Base-by-base conservation (phyloP, 2,329 filamentous ascomycete species). In the Cytospora piceae region DNA sequence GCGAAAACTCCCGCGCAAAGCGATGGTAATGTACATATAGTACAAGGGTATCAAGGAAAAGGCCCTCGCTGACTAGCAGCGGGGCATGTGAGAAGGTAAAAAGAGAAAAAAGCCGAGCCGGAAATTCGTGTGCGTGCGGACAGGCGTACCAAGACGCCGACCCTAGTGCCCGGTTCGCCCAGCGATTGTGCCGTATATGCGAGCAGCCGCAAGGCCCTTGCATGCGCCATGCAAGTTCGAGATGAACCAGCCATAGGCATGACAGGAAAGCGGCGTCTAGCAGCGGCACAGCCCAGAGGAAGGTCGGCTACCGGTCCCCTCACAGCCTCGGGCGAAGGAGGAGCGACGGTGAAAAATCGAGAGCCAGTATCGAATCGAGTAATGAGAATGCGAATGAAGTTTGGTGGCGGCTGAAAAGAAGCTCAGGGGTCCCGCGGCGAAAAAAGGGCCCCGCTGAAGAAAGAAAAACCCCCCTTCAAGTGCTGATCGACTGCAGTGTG, bases 21-120 rank as follows among this genome's bases (percentile, higher is more conserved):
- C 65, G 65, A 64, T 61, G 61, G 61, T 67, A 39, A 64, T 64
- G 37, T 51, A 54, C 55, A 58, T 52, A 67, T 58, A 49, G 58
- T 61, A 57, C 53, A 64, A 54, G 56, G 29, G 27, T 22, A 49
- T 42, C 29, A 55, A n/a, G 15, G 17, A 56, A 32, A 58, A 56
- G n/a, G 54, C 27, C 53, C 53, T 63, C 39, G 39, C 53, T 57
- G 60, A 53, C 53, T 63, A 37, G 60, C 60, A 63, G 60, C 53
- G 53, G 60, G 60, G 49, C 51, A 63, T 52, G 53, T 22, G 39
- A 63, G 53, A 37, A 57, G 17, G 24, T 27, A 56, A 49, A n/a
- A 3, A 42, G 49, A 34, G 27, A 52, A 63, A 54, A 51, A 57
- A 8, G 46, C 29, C 29, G 34, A 42, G 37, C 60, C 37, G 39